Evolutionary conservation across 257 asterid genomes (phyloP).

Genomic region (Nicotiana paniculata): DNA sequence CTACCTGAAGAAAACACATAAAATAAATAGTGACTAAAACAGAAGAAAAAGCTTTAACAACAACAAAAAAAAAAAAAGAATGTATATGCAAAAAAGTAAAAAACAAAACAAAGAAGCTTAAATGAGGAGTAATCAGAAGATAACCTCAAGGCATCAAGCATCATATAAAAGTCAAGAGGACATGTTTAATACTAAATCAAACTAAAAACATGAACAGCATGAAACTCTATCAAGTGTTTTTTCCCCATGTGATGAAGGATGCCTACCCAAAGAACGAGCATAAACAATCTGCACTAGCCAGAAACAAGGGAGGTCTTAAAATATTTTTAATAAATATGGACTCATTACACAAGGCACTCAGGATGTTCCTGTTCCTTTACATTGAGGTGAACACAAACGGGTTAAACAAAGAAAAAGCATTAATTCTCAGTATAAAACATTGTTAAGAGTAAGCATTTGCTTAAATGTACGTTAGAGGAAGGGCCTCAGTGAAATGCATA

Average conservation of each 20-base stretch:
- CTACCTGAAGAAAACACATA: constrained; percentile 55
- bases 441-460: background rate
- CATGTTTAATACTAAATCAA: background rate
- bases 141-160: background rate
- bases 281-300: constrained; percentile 1
- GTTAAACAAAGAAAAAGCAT: background rate
- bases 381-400: background rate
- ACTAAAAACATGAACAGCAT: background rate
- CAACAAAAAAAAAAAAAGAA: background rate
- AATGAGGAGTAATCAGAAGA: background rate
- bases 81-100: background rate
- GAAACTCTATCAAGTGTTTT: background rate
- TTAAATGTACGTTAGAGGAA: background rate
- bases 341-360: background rate
- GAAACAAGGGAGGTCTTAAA: background rate
- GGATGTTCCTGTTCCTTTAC: background rate
- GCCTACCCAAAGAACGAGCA: constrained; percentile 1
- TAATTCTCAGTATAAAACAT: background rate
- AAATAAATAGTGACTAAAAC: background rate
- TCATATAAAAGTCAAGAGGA: background rate
- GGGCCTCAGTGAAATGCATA: background rate
- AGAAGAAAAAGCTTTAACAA: background rate
- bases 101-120: background rate
- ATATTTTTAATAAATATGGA: background rate
- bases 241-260: background rate